Base-by-base conservation (phyloP, 2,329 filamentous ascomycete species). In the Diaporthe batatas region DNA sequence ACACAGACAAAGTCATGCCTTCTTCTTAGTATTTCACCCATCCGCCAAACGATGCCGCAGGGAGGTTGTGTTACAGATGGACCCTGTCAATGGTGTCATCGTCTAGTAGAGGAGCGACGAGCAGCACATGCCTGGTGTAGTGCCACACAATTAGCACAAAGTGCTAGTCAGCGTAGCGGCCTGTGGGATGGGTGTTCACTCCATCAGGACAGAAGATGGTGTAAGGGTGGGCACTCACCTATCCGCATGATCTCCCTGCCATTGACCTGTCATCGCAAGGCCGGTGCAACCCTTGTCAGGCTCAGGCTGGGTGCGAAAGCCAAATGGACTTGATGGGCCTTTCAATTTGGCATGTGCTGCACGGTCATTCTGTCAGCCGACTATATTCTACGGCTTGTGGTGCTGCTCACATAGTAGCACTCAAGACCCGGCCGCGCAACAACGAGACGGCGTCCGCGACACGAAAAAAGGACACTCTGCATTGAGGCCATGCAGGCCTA, bases 241-340 rank as follows among this genome's bases (percentile, higher is more conserved):
- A 59, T 54, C 49, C 69, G 53, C 69, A 72, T 73, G 72, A 74
- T 72, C 69, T 55, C 25, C 44, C 55, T 53, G 62, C 72, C 69
- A 68, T 68, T 55, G 68, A 55, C 58, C 53, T 73, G 54, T 67
- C 68, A 67, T 69, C 42, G 58, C 72, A 39, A 57, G 55, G 44
- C 32, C 55, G 25, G 68, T 62, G 39, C 44, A 53, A 55, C 39
- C 32, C 39, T 32, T 70, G 32, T 25, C 68, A 18, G 25, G 53
- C 36, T 62, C 44, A 29, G 42, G 44, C 39, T n/a, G 51, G 34
- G 11, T 54, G 23, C 25, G 51, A 49, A 44, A 55, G 32, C 64
- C 36, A 25, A 53, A 59, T 39, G 55, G 10, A 23, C 51, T 44
- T 10, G 44, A 34, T 16, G 18, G 16, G 6, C 34, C 8, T 34